Conservation (phyloP, 352 stramenopile genomes). For the Globisporangium acanthophoron region DNA sequence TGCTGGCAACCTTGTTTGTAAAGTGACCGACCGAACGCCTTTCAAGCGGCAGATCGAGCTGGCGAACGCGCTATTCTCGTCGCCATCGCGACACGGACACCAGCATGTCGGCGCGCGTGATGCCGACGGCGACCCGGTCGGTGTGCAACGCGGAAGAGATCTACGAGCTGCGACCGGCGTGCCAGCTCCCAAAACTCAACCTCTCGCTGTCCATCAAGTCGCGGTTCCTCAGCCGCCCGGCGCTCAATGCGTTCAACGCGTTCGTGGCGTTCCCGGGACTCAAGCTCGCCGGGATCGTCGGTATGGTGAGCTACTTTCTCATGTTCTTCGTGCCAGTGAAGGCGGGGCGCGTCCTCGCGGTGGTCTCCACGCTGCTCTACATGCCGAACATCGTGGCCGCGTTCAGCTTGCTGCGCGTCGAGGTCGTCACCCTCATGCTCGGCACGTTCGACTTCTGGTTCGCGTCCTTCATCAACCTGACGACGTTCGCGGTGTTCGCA, state of each 20-base stretch:
- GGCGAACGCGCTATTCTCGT: no score
- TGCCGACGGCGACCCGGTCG: no score
- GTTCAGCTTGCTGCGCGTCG: background rate
- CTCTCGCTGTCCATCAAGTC: slow-evolving; percentile 11
- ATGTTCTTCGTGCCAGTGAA: background rate
- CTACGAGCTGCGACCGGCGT: slow-evolving; percentile 11
- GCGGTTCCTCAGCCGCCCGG: slow-evolving; percentile 8
- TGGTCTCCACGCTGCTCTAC: background rate
- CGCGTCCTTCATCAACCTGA: background rate
- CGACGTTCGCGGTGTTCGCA: slow-evolving; percentile 2
- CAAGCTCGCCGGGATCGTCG: slow-evolving; percentile 3
- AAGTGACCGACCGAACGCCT: no score
- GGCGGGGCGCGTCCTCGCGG: background rate
- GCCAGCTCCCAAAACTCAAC: slow-evolving; percentile 12
- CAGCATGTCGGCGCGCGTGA: background rate
- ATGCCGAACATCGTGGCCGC: background rate
- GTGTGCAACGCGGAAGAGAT: background rate
- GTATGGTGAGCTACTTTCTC: slow-evolving; percentile 6
- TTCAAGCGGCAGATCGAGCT: no score
- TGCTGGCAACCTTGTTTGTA: no score
- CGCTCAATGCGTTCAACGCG: background rate
- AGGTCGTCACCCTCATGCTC: background rate
- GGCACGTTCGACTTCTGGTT: slow-evolving; percentile 8
- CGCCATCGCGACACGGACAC: no score
- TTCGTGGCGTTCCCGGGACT: slow-evolving; percentile 16